Base-by-base conservation (phyloP, 768 basidiomycete genomes). In the Russula earlei region DNA sequence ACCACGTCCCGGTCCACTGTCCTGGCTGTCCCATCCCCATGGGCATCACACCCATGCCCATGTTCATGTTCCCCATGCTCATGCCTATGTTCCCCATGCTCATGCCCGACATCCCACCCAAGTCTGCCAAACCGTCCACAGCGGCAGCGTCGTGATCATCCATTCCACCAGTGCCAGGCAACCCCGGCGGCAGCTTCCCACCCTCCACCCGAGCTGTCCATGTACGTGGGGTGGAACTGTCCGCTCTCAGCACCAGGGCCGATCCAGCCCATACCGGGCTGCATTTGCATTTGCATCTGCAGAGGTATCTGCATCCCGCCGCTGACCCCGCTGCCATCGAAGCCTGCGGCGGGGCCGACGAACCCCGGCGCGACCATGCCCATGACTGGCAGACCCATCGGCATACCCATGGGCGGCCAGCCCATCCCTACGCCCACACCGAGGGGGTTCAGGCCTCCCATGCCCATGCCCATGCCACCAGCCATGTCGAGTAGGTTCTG, bases 251-350 rank as follows among this genome's bases (percentile, higher is more conserved):
- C 37, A 2, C 22, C 31, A 2, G 17, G 22, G 22, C 53, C 53
- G 67, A 74, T 68, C 69, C 72, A 74, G 56, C 58, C 62, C 64
- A 72, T 71, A 9, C 64, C 54, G 1, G 53, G 45, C 8, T 44
- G 41, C 27, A 49, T 49, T 6, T 42, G 43, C 45, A 29, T 40
- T 4, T 20, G 24, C 31, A 20, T n/a, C 19, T 54, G 54, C 40
- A 42, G 37, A 5, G 37, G 37, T 8, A 38, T 22, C 36, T 27
- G 33, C 15, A 52, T 24, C 48, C 33, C 40, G 3, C 24, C 49
- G 11, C n/a, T 37, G 19, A 25, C 31, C 10, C 45, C 46, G 6
- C 3, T 20, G 31, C 38, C 50, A 9, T 47, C 56, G 12, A 57
- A 57, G 14, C 19, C 45, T 1, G 37, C 24, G 33, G 5, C 46